Base-by-base conservation (phyloP, 2,329 filamentous ascomycete genomes). In the Aspergillus floridensis region DNA sequence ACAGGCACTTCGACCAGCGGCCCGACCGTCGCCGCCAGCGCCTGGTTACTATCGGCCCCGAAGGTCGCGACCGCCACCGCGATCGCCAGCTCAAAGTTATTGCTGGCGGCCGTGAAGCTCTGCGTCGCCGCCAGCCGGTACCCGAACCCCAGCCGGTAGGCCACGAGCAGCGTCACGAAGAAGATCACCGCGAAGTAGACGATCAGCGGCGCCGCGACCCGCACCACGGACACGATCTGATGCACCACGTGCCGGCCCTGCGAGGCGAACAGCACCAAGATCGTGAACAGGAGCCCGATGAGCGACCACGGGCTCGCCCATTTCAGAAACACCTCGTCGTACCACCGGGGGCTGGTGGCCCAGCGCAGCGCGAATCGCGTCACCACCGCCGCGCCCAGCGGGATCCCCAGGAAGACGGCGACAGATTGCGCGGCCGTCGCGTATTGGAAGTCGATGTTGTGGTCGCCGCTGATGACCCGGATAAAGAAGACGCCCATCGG, bases 21-120 rank as follows among this genome's bases (percentile, higher is more conserved):
- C 0, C 92, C 92, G 0, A 96, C 91, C 0, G 92, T 96, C 7
- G 89, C 82, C 0, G 92, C 91, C 48, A 96, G 79, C 0, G 92
- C 92, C 75, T 96, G 87, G 52, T 92, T 86, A 67, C 90, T 93
- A 47, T 89, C 79, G 0, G 88, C 82, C 0, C 92, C 92, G 75
- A 90, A 96, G 0, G 88, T 88, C 0, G 92, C 89, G 3, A 96
- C 87, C 0, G 90, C 90, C 0, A 96, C 92, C 0, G 92, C 92
- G 75, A 96, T 96, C 0, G 92, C 92, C 24, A 96, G 79, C 78
- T 96, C 92, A 69, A 96, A 96, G 72, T 96, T 96, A 71, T 96
- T 96, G 72, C 92, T 96, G 0, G 91, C 90, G 0, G 91, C 93
- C 0, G 91, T 96, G 68, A 96, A 95, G 70, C 90, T 92, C 76